phyloP scores from a whole-genome alignment of 441 rosid genomes.

The Raphanus hybrid region DNA sequence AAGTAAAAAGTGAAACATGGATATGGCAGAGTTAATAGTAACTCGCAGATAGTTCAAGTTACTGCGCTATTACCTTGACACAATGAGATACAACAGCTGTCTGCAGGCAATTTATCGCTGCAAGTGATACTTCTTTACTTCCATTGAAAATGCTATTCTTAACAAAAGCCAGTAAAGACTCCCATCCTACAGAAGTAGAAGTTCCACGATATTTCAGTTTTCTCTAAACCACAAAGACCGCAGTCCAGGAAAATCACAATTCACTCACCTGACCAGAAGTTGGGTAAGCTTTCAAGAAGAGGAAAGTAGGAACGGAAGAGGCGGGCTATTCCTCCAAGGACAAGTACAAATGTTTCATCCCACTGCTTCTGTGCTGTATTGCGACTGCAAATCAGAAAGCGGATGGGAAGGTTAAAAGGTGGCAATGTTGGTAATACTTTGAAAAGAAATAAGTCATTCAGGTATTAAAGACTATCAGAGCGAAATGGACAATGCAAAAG shows the following conservation, averaged over 20 bases:
- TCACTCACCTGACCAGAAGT: slow-evolving; percentile 90
- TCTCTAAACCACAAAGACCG: slow-evolving; percentile 7
- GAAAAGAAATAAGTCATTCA: slow-evolving; percentile 12
- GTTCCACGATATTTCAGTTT: slow-evolving; percentile 5
- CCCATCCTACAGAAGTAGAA: slow-evolving; percentile 78
- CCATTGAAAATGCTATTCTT: slow-evolving; percentile 84
- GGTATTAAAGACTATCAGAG: slow-evolving; percentile 24
- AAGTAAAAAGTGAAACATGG: background rate
- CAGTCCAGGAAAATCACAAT: slow-evolving; percentile 17
- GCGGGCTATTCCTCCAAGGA: slow-evolving; percentile 97
- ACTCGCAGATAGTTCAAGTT: slow-evolving; percentile 21
- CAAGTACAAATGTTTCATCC: slow-evolving; percentile 99
- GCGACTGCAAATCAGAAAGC: slow-evolving; percentile 67
- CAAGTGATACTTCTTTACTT: slow-evolving; percentile 96
- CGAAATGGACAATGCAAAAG: slow-evolving; percentile 21
- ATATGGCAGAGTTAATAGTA: slow-evolving; percentile 17
- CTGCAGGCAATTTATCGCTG: slow-evolving; percentile 90
- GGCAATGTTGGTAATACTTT: slow-evolving; percentile 15
- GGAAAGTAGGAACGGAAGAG: slow-evolving; percentile 94
- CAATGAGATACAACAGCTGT: slow-evolving; percentile 82
- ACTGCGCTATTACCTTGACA: slow-evolving; percentile 63
- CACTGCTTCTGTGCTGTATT: slow-evolving; percentile 99
- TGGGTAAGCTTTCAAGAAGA: slow-evolving; percentile 73
- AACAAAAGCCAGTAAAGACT: slow-evolving; percentile 77
- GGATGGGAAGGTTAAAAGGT: slow-evolving; percentile 21